Conservation (phyloP, 129 eudicot species). For the Daucus carota region DH1_v3.0 NC_030381.2:28458501-28459000, state of each 20-base stretch:
- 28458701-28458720: too few species aligned
- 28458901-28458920: conserved; percentile 2
- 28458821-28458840: conserved; percentile 39
- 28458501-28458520: background rate
- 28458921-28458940: background rate
- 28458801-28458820: conserved; percentile 55
- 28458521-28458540: too few species aligned
- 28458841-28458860: conserved; percentile 57
- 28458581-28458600: background rate
- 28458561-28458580: background rate
- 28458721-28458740: too few species aligned
- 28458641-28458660: conserved; percentile 36
- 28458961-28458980: conserved; percentile 7
- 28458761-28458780: conserved; percentile 28
- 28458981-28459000: conserved; percentile 20
- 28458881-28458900: conserved; percentile 70
- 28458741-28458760: conserved; percentile 10
- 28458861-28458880: conserved; percentile 71
- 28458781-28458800: conserved; percentile 65
- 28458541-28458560: background rate
- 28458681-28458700: conserved; percentile 91
- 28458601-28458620: conserved; percentile 63
- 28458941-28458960: background rate
- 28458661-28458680: conserved; percentile 53
- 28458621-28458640: conserved; percentile 45